phyloP scores from a whole-genome alignment of 371 early-diverging fungal genomes.

The Actinomortierella wolfii region DNA sequence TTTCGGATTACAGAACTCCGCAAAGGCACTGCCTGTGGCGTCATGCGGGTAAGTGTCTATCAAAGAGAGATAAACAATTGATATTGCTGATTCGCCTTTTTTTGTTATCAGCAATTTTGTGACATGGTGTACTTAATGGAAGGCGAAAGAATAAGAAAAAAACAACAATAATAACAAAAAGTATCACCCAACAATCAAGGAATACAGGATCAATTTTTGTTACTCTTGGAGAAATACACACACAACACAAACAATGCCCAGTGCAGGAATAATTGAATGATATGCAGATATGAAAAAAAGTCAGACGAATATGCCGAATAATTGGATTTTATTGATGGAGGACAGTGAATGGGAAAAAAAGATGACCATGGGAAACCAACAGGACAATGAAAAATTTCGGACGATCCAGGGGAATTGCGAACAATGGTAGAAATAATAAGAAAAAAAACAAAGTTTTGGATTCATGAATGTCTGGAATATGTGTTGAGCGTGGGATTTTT shows the following conservation, averaged over 20 bases:
- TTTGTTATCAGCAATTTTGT: background rate
- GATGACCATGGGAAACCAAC: no score
- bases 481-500: slow-evolving; percentile 1
- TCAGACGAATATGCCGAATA: no score
- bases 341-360: no score
- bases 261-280: slow-evolving; percentile 1
- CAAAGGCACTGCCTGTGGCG: slow-evolving; percentile 42
- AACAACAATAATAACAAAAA: background rate
- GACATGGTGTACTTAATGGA: background rate
- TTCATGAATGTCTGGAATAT: background rate
- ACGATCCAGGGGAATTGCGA: no score
- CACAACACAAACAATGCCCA: background rate
- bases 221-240: no score
- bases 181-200: background rate
- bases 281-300: background rate
- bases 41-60: slow-evolving; percentile 31
- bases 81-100: background rate
- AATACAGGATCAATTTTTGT: background rate
- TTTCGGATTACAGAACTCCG: slow-evolving; percentile 42
- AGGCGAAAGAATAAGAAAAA: background rate
- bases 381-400: no score
- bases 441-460: background rate
- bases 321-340: no score
- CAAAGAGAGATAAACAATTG: background rate
- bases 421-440: background rate